Evolutionary conservation across 805 yeast genomes (phyloP), one percentile per base, ranked within the genome.

Genomic region (Candida bentonensis): DNA sequence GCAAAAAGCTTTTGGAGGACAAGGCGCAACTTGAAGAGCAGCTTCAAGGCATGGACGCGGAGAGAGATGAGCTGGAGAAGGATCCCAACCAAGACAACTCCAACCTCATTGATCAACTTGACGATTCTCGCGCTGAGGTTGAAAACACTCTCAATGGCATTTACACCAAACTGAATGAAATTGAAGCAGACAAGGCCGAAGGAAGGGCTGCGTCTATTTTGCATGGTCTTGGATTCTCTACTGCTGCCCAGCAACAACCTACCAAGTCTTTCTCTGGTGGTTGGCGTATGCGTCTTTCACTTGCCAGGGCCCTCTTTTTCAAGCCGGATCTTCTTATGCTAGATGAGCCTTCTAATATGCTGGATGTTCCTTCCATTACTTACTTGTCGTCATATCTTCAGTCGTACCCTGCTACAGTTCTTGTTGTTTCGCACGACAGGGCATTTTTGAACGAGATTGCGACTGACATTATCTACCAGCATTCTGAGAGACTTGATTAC

Each of bases 281-380:
- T 78, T 92, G 98, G 98, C 82, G 98, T 74, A 92, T 92, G 98
- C 83, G 98, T 70, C 73, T 92, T 51, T 84, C 96, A n/a, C 73
- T 92, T 48, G 98, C 98, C 2, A 78, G 98, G 66, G 98, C 98
- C 0, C 73, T 92, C 60, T 92, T 92, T 73, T 89, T 96, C 73
- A 81, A 86, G 60, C 98, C 98, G 0, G 98, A 92, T 63, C 70
- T 92, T 51, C 70, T 92, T 52, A 69, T 92, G 59, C 73, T 92
- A 51, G 98, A 92, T 76, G 99, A 92, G 73, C 99, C 99, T 57
- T 88, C 97, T 49, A 92, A 92, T 80, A 92, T 88, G 96, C 83
- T 92, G 94, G 99, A 92, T 76, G 96, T 92, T 63, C 99, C 98
- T 23, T 88, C 97, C 44, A 85, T 92, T 61, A 89, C 96, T 1